phyloP scores from a whole-genome alignment of 805 yeast genomes.

The Torulaspora delbrueckii region DNA sequence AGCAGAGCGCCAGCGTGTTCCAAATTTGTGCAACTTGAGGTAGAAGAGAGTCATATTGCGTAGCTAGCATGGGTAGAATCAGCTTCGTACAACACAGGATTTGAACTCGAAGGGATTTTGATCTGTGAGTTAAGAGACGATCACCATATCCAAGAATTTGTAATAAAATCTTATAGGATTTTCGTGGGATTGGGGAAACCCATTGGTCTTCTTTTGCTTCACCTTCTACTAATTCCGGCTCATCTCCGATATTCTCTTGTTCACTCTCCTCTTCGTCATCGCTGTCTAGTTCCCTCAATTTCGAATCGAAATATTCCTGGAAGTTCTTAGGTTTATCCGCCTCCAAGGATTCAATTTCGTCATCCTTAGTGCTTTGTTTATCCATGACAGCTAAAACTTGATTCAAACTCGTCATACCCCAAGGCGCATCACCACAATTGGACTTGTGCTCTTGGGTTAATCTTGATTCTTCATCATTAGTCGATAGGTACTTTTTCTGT shows the following conservation, averaged over 20 bases:
- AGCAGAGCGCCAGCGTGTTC: slow-evolving; percentile 24
- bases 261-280: slow-evolving; percentile 34
- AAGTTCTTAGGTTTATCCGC: slow-evolving; percentile 33
- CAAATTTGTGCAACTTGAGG: slow-evolving; percentile 34
- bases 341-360: slow-evolving; percentile 16
- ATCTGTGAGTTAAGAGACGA: slow-evolving; percentile 61
- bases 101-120: slow-evolving; percentile 50
- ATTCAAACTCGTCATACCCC: slow-evolving; percentile 51
- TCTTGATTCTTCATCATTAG: slow-evolving; percentile 15
- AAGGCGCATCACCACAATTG: slow-evolving; percentile 42
- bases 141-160: slow-evolving; percentile 67
- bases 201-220: slow-evolving; percentile 43
- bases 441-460: slow-evolving; percentile 18
- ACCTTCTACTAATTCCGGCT: slow-evolving; percentile 5
- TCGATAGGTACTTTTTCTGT: slow-evolving; percentile 34
- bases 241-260: slow-evolving; percentile 19
- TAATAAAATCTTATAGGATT: slow-evolving; percentile 53
- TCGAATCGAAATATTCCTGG: slow-evolving; percentile 38
- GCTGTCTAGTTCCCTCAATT: slow-evolving; percentile 33
- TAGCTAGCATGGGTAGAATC: slow-evolving; percentile 50
- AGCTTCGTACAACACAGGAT: slow-evolving; percentile 47
- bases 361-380: slow-evolving; percentile 31
- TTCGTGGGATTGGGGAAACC: slow-evolving; percentile 62
- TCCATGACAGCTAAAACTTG: slow-evolving; percentile 45
- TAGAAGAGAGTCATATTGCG: slow-evolving; percentile 34